Conservation (phyloP, 108 stramenopile species). For the Aurantiochytrium sp. region DNA sequence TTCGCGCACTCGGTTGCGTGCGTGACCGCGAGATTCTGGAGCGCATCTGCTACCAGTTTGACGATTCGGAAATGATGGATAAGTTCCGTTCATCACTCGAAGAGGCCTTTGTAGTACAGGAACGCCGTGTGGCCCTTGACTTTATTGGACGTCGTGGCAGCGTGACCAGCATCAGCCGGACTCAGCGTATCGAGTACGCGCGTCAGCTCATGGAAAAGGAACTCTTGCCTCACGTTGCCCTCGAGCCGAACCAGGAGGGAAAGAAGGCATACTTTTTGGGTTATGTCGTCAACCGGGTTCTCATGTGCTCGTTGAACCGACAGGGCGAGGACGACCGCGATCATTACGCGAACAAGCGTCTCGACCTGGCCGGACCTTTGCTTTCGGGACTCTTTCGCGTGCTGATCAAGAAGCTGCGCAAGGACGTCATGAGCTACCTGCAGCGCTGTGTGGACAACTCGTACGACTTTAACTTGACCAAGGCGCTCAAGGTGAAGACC, state of each 20-base stretch:
- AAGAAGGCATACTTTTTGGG: constrained; percentile 84
- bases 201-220: constrained; percentile 86
- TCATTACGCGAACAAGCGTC: constrained; percentile 95
- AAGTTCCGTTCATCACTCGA: constrained; percentile 15
- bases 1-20: constrained; percentile 87
- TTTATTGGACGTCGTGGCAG: not conserved
- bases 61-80: constrained; percentile 68
- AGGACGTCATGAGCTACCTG: constrained; percentile 80
- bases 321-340: constrained; percentile 86
- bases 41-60: constrained; percentile 8
- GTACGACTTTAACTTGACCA: constrained; percentile 90
- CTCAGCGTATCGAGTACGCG: constrained; percentile 67
- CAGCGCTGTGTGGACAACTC: constrained; percentile 88
- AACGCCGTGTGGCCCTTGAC: not conserved
- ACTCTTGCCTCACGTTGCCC: constrained; percentile 87
- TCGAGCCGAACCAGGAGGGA: constrained; percentile 75
- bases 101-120: not conserved
- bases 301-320: constrained; percentile 77
- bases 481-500: constrained; percentile 72
- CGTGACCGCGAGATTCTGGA: constrained; percentile 37
- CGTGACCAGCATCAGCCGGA: not conserved
- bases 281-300: constrained; percentile 80
- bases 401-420: constrained; percentile 93
- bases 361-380: constrained; percentile 93
- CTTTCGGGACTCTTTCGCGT: constrained; percentile 92